A percentile compares a stretch with the other conserved stretches of the same genome.
phyloP scores from a whole-genome alignment of 164 flowering plant species.

The Magnolia officinalis region DNA sequence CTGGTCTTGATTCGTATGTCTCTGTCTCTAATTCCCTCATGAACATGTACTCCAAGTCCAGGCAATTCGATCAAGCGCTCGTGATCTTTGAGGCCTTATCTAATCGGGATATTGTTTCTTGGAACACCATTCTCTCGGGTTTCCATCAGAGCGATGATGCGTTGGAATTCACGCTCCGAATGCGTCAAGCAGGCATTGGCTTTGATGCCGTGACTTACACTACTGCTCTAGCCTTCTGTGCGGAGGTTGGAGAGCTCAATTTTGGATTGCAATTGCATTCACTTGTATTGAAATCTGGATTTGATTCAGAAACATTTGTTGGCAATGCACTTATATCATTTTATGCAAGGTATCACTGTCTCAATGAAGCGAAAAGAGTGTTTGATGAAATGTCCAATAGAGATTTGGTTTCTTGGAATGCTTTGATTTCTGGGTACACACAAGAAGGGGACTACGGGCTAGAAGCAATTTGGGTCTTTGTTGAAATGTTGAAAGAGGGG shows the following conservation, averaged over 20 bases:
- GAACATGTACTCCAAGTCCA: constrained; percentile 68
- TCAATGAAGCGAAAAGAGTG: constrained; percentile 50
- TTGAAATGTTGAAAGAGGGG: constrained; percentile 56
- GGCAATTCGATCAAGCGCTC: constrained; percentile 40
- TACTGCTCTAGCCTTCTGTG: constrained; percentile 54
- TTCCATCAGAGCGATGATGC: constrained; percentile 42
- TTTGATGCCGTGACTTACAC: constrained; percentile 73
- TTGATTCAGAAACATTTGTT: constrained; percentile 55
- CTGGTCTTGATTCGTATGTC: constrained; percentile 49
- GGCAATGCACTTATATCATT: constrained; percentile 73
- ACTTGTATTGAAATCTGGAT: constrained; percentile 42
- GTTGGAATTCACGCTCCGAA: constrained; percentile 41
- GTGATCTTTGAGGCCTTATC: constrained; percentile 42
- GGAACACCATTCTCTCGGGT: constrained; percentile 80
- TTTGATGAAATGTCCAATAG: constrained; percentile 59
- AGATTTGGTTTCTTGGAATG: constrained; percentile 86
- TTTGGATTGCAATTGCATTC: constrained; percentile 69
- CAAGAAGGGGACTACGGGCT: constrained; percentile 57
- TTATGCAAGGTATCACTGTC: constrained; percentile 49
- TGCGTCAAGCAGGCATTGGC: constrained; percentile 54
- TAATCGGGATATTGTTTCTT: constrained; percentile 64
- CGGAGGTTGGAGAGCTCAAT: constrained; percentile 36
- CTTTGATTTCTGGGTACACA: constrained; percentile 67
- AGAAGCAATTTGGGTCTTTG: constrained; percentile 48
- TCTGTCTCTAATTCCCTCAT: constrained; percentile 76